Evolutionary conservation across 306 rosid genomes (phyloP).

Genomic region (Canavalia ensiformis): DNA sequence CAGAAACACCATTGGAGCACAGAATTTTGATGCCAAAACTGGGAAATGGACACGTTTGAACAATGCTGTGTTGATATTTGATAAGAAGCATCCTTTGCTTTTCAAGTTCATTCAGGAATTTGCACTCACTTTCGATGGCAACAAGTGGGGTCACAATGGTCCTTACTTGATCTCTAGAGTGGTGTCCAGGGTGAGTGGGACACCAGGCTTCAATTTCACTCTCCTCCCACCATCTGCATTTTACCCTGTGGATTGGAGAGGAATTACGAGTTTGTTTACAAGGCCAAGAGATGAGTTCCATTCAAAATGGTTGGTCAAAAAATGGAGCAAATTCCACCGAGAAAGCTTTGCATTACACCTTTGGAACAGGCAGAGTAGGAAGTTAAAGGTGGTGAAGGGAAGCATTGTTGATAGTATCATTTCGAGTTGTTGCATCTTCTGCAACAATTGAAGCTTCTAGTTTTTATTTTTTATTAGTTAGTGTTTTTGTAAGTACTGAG

Average conservation of each 20-base stretch:
- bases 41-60: conserved; percentile 88
- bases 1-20: conserved; percentile 90
- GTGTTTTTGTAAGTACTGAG: conserved; percentile 50
- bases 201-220: conserved; percentile 61
- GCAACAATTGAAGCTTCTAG: conserved; percentile 52
- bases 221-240: conserved; percentile 80
- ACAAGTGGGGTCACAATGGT: conserved; percentile 98
- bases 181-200: conserved; percentile 68
- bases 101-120: conserved; percentile 85
- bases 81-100: conserved; percentile 80
- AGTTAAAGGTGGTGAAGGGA: conserved; percentile 68
- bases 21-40: conserved; percentile 65
- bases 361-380: conserved; percentile 85
- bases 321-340: conserved; percentile 58
- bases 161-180: conserved; percentile 95
- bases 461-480: not conserved
- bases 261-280: conserved; percentile 61
- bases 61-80: conserved; percentile 85
- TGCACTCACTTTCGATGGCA: conserved; percentile 86
- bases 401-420: conserved; percentile 72
- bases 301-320: conserved; percentile 66
- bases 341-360: conserved; percentile 76
- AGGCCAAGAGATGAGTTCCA: conserved; percentile 65
- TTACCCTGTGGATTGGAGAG: conserved; percentile 89
- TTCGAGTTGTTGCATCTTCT: conserved; percentile 62